These are phyloP conservation scores for Penicillium sp. DNA, from an alignment of 2,329 filamentous ascomycete genomes.

Conservation along the genomic window DNA sequence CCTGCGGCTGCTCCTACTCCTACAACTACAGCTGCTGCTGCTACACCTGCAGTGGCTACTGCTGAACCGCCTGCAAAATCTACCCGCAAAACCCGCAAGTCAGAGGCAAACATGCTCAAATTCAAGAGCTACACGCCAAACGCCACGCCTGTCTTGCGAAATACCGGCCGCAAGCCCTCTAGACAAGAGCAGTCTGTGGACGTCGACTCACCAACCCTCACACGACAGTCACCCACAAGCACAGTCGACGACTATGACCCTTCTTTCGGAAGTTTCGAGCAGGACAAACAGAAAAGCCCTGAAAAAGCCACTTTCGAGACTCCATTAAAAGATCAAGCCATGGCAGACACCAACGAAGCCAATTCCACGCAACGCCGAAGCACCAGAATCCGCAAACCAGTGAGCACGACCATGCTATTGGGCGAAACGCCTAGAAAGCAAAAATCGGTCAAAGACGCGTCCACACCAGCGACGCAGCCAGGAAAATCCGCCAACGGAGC, in stretches of 20 bases:
- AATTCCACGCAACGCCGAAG: slow-evolving; percentile 13
- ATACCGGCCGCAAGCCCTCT: slow-evolving; percentile 3
- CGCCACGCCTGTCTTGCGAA: slow-evolving; percentile 3
- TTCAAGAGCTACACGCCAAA: slow-evolving; percentile 15
- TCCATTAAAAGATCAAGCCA: background rate
- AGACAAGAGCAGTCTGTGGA: slow-evolving; percentile 9
- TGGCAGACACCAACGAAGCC: background rate
- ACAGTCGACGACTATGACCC: slow-evolving; percentile 9
- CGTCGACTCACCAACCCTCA: background rate
- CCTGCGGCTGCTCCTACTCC: background rate
- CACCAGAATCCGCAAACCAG: slow-evolving; percentile 12
- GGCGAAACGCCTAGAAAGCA: slow-evolving; percentile 4
- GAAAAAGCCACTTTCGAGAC: slow-evolving; percentile 4
- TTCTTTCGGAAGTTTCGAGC: background rate
- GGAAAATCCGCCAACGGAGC: background rate
- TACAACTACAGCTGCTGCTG: background rate
- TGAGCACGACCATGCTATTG: background rate
- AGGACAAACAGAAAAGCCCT: slow-evolving; percentile 3
- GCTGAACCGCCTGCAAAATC: background rate
- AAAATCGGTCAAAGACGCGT: background rate
- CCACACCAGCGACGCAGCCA: background rate
- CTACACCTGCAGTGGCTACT: no score
- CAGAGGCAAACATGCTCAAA: slow-evolving; percentile 7
- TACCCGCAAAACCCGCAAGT: slow-evolving; percentile 13
- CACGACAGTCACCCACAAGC: slow-evolving; percentile 2